Conservation (phyloP, 768 basidiomycete genomes). For the Mrakia frigida region DNA sequence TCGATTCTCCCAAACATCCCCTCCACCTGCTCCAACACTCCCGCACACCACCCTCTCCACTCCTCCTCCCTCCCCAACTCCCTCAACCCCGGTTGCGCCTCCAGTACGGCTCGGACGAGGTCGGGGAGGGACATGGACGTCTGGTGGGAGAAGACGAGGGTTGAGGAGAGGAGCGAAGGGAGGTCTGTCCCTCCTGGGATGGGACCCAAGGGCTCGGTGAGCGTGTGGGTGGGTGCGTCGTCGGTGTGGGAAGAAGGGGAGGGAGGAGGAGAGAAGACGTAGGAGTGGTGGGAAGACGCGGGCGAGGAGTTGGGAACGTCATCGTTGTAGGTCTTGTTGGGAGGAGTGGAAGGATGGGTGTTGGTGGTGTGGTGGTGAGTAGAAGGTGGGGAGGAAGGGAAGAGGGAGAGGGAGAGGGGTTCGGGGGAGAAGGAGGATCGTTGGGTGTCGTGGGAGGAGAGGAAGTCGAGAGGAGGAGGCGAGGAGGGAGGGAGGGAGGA, state of each 20-base stretch:
- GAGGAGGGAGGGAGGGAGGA: slow-evolving; percentile 9
- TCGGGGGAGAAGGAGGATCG: slow-evolving; percentile 3
- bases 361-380: neutral
- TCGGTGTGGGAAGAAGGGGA: neutral
- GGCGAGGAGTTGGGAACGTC: neutral
- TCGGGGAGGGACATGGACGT: slow-evolving; percentile 24
- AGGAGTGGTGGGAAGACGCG: neutral
- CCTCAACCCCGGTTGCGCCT: slow-evolving; percentile 7
- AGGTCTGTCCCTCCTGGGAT: slow-evolving; percentile 23
- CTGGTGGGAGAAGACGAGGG: slow-evolving; percentile 30
- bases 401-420: slow-evolving; percentile 5
- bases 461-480: neutral
- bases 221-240: neutral
- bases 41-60: slow-evolving; percentile 24
- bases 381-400: slow-evolving; percentile 5
- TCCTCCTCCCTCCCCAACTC: slow-evolving; percentile 6
- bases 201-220: slow-evolving; percentile 1
- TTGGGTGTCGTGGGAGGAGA: slow-evolving; percentile 4
- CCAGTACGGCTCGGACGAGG: slow-evolving; percentile 17
- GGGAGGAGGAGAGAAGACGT: neutral
- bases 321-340: neutral
- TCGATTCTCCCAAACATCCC: slow-evolving; percentile 29
- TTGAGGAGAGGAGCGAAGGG: slow-evolving; percentile 25
- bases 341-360: neutral
- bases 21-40: slow-evolving; percentile 12